Base-by-base conservation (phyloP, 2,329 filamentous ascomycete genomes). In the Neophaeococcomyces mojaviensis region DNA sequence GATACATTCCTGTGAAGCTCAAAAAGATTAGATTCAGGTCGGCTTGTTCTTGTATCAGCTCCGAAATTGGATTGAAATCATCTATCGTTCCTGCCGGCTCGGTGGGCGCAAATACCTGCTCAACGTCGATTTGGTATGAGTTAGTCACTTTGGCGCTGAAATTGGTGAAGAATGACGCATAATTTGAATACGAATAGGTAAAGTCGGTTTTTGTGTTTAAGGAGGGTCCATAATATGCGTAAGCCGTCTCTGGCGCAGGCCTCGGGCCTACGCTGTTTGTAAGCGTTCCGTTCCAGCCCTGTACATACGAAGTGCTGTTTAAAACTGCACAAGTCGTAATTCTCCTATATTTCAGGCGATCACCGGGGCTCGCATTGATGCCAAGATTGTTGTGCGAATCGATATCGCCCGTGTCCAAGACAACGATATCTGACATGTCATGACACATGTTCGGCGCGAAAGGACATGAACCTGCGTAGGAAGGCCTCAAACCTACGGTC, bases 331-430 rank as follows among this genome's bases (percentile, higher is more conserved):
- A 55, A 20, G 44, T 49, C 16, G 48, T 52, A 6, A 49, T 37
- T 34, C 47, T 43, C 26, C 44, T 43, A 42, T 54, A 55, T 19
- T 31, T 49, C 12, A 55, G 26, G 15, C 49, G 47, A 26, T 55
- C 49, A 10, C 40, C 31, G 10, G 46, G 46, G 10, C 39, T 18
- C 9, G 53, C 45, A 30, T 55, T 55, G 28, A 55, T 55, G 16
- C 51, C 53, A 10, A 55, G 39, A 20, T 52, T 37, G 6, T 46
- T 20, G 32, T 54, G 49, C 2, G 53, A 54, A 34, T 55, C 49
- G 18, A 55, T 49, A 9, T 49, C 9, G 7, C 44, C 53, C 2
- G 53, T 55, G 7, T 54, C 53, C 15, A 52, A 22, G 15, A 52
- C 44, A 34, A 52, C 20, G 9, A 30, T 33, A 5, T 40, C 8